Evolutionary conservation across 306 rosid species (phyloP), one percentile per base, ranked within the genome.

Genomic region (Echinosophora koreensis): DNA sequence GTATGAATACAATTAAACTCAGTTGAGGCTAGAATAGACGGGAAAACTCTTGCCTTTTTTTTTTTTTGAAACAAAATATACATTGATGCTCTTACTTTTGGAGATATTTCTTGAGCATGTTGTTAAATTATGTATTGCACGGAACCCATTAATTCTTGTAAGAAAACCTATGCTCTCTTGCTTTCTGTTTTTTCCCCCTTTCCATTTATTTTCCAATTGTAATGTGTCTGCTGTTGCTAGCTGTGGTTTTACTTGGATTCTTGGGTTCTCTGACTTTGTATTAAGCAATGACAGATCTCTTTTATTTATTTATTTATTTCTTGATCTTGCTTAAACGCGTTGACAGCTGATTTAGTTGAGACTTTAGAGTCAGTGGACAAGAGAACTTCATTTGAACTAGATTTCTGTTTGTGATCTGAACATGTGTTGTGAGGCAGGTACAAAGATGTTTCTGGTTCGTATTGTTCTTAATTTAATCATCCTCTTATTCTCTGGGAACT

Each of bases 1-100:
- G 98, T 93, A 87, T 41, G 50, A 39, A 58, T 71, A 30, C 3
- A 47, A 60, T 46, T 60, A 13, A n/a, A 60, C 32, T 60, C 17
- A n/a, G 14, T 60, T 32, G 69, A 59, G 14, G 37, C 39, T 28
- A 44, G 68, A 28, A 42, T 41, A 58, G 17, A 14, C 22, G 18
- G 58, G 18, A 38, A 41, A 16, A 59, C 35, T 44, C 60, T 46
- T 22, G 66, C 65, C 2, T 2, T 35, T 56, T 57, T 47, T 17
- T 17, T 9, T 7, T 35, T 57, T 58, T 35, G 22, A 10, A 47
- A 18, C 27, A 69, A 59, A 68, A 60, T 47, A 18, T 52, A 32
- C 30, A 32, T 16, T 38, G 58, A n/a, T 7, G 61, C 8, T 69
- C 27, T 38, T 44, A 32, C 8, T 62, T 61, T 79, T 74, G 14